Evolutionary conservation across 257 asterid genomes (phyloP).

Genomic region (Craterostigma plantagineum): DNA sequence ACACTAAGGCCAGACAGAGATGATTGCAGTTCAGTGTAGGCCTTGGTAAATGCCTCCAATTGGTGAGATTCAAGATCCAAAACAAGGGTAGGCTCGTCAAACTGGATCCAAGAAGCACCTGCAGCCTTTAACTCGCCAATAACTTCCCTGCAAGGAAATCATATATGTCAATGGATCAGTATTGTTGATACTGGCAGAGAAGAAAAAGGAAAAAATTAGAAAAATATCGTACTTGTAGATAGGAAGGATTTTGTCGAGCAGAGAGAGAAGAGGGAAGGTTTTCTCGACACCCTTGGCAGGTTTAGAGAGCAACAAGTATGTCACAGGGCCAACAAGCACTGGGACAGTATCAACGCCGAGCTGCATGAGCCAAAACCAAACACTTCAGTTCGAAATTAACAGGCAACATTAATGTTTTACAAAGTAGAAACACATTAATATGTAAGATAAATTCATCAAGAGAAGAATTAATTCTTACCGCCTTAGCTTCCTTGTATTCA

Average conservation of each 20-base stretch:
- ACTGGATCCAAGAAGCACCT: slow-evolving; percentile 90
- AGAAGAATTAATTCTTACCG: slow-evolving; percentile 22
- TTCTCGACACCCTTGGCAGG: slow-evolving; percentile 96
- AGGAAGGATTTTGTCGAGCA: slow-evolving; percentile 81
- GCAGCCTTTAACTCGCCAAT: slow-evolving; percentile 80
- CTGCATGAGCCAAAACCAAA: slow-evolving; percentile 21
- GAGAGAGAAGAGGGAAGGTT: slow-evolving; percentile 58
- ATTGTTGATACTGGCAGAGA: too few species aligned
- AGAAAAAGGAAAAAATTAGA: too few species aligned
- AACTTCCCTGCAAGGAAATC: slow-evolving; percentile 52
- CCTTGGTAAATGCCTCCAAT: slow-evolving; percentile 29
- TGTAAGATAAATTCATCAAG: not conserved
- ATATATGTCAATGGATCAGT: slow-evolving; percentile 1
- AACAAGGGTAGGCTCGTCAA: slow-evolving; percentile 89
- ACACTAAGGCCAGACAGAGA: slow-evolving; percentile 33
- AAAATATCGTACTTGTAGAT: slow-evolving; percentile 49
- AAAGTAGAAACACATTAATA: too few species aligned
- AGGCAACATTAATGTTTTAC: not conserved
- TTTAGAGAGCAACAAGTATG: slow-evolving; percentile 72
- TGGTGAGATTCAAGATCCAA: slow-evolving; percentile 56
- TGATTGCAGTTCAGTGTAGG: slow-evolving; percentile 25
- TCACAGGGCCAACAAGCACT: slow-evolving; percentile 81
- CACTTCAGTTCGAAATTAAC: slow-evolving; percentile 8
- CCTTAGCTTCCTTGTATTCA: slow-evolving; percentile 86
- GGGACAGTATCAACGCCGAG: slow-evolving; percentile 85